Percentiles rank a stretch among this genome's conserved stretches.
Conservation (phyloP, 208 protist genomes). For the Leishmania mexicana region DNA sequence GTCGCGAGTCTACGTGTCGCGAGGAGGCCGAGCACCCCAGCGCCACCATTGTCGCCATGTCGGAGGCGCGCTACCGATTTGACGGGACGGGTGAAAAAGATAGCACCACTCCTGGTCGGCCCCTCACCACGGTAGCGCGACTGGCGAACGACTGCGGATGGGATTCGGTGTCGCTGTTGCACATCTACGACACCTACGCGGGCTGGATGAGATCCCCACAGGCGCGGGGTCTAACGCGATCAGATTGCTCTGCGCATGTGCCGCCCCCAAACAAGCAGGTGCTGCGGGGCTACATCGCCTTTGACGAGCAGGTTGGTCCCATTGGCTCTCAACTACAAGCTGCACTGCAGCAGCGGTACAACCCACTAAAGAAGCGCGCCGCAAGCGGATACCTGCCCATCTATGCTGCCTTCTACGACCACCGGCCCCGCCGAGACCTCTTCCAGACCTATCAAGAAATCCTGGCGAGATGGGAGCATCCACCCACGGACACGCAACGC, state of each 20-base stretch:
- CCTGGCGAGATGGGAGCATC: not conserved
- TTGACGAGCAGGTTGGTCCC: conserved; percentile 16
- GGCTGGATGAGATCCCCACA: not conserved
- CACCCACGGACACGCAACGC: not conserved
- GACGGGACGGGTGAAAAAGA: conserved; percentile 1
- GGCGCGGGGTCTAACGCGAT: not conserved
- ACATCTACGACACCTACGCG: conserved; percentile 4
- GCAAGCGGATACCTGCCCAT: conserved; percentile 2
- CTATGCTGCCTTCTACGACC: conserved; percentile 24
- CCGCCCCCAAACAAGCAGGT: not conserved
- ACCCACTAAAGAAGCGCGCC: not conserved
- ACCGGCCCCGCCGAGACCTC: not conserved
- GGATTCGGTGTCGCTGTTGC: conserved; percentile 6
- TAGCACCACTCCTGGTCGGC: not conserved
- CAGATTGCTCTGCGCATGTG: not conserved
- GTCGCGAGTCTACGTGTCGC: conserved; percentile 21
- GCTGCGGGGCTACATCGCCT: conserved; percentile 7
- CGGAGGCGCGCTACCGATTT: conserved; percentile 11
- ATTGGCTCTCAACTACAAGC: conserved; percentile 14
- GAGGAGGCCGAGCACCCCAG: conserved; percentile 13
- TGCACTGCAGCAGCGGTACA: conserved; percentile 10
- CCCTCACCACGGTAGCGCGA: conserved; percentile 6
- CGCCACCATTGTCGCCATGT: conserved; percentile 4
- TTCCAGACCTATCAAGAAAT: not conserved
- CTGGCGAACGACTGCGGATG: conserved; percentile 23